phyloP scores from a whole-genome alignment of 768 basidiomycete species.

The Boletus insuetus region DNA sequence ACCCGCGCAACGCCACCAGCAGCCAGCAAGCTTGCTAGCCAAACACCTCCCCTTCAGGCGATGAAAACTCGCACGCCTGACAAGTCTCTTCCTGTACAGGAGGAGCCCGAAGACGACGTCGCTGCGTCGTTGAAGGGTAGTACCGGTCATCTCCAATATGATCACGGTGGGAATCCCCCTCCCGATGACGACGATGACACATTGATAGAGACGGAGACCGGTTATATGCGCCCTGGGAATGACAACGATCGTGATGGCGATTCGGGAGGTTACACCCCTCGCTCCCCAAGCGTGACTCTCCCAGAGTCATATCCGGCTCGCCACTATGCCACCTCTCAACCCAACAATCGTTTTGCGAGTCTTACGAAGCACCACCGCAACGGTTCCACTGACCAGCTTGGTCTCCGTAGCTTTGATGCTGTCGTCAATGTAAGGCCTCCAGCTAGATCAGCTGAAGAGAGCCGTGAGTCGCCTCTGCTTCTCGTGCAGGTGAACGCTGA shows the following conservation, averaged over 20 bases:
- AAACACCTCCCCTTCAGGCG: conserved; percentile 55
- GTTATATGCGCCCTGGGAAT: conserved; percentile 33
- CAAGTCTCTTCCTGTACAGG: conserved; percentile 73
- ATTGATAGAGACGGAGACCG: conserved; percentile 39
- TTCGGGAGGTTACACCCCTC: conserved; percentile 60
- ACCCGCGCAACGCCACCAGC: conserved; percentile 36
- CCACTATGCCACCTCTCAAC: conserved; percentile 31
- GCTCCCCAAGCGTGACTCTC: conserved; percentile 61
- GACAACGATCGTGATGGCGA: conserved; percentile 44
- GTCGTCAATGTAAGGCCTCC: conserved; percentile 48
- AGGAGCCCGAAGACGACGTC: conserved; percentile 69
- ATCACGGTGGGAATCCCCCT: conserved; percentile 34
- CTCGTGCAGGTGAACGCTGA: conserved; percentile 15
- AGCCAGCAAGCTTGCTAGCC: conserved; percentile 40
- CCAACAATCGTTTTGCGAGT: conserved; percentile 31
- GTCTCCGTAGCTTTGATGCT: conserved; percentile 57
- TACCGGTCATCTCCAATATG: conserved; percentile 40
- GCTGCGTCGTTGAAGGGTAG: conserved; percentile 34
- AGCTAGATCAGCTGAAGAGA: conserved; percentile 26
- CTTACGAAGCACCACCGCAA: conserved; percentile 51
- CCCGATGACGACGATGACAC: conserved; percentile 49
- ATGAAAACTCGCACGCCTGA: conserved; percentile 60
- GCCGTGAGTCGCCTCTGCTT: conserved; percentile 25
- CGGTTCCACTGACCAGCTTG: conserved; percentile 60
- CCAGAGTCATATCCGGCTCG: conserved; percentile 43